Evolutionary conservation across 768 basidiomycete species (phyloP).

Genomic region (Suillus brevipes): DNA sequence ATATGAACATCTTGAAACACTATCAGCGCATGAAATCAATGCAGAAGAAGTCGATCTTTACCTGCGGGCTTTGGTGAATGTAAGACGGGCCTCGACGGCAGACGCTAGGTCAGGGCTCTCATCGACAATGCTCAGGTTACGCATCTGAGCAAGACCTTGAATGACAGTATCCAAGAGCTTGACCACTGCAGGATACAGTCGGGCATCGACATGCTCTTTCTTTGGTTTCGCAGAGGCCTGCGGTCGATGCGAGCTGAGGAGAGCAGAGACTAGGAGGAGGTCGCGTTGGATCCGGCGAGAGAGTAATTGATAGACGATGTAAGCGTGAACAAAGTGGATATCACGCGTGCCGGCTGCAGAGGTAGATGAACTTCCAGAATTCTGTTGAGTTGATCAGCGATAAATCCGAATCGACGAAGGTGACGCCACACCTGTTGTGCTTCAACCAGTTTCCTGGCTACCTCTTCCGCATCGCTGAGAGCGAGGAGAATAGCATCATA

Average conservation of each 20-base stretch:
- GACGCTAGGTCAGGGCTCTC: slow-evolving; percentile 82
- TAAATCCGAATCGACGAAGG: slow-evolving; percentile 6
- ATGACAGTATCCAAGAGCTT: slow-evolving; percentile 85
- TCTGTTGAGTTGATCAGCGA: slow-evolving; percentile 28
- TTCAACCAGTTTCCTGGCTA: slow-evolving; percentile 77
- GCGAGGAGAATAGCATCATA: slow-evolving; percentile 86
- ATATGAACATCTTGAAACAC: slow-evolving; percentile 59
- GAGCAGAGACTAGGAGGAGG: slow-evolving; percentile 70
- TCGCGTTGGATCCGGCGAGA: slow-evolving; percentile 88
- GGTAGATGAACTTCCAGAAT: slow-evolving; percentile 40
- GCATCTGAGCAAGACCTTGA: slow-evolving; percentile 84
- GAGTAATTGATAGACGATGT: slow-evolving; percentile 84
- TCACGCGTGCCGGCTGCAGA: slow-evolving; percentile 58
- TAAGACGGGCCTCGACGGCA: slow-evolving; percentile 73
- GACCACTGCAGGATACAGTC: slow-evolving; percentile 83
- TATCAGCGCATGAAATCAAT: neutral
- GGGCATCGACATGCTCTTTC: slow-evolving; percentile 59
- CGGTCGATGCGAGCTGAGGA: slow-evolving; percentile 47
- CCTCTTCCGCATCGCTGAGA: slow-evolving; percentile 86
- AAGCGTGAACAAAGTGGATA: slow-evolving; percentile 83
- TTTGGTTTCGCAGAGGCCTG: slow-evolving; percentile 32
- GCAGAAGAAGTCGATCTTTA: slow-evolving; percentile 25
- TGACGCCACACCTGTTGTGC: slow-evolving; percentile 67
- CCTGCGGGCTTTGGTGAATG: slow-evolving; percentile 76
- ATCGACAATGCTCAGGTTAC: slow-evolving; percentile 80